phyloP scores from a whole-genome alignment of 345 rosid genomes.

The Raphanus raphanistrum region DNA sequence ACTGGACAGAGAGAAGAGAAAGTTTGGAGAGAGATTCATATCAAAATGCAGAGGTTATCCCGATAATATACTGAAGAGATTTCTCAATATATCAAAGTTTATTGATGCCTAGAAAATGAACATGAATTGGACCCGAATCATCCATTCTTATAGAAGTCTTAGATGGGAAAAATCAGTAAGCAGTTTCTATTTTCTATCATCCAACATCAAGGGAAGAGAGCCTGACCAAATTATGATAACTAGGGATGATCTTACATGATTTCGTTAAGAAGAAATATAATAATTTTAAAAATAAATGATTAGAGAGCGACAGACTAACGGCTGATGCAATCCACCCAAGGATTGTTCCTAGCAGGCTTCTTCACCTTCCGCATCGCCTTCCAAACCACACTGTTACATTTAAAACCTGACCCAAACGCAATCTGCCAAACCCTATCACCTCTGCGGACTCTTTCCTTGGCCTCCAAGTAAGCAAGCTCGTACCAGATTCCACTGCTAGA shows the following conservation, averaged over 20 bases:
- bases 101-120: slow-evolving; percentile 7
- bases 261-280: slow-evolving; percentile 18
- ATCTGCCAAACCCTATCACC: slow-evolving; percentile 92
- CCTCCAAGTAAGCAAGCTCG: slow-evolving; percentile 84
- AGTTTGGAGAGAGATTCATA: too few relatives aligned
- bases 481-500: slow-evolving; percentile 94
- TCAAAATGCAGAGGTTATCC: too few relatives aligned
- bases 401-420: slow-evolving; percentile 84
- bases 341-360: slow-evolving; percentile 62
- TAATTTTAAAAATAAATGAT: not conserved
- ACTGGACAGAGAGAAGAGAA: too few relatives aligned
- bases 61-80: too few relatives aligned
- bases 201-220: slow-evolving; percentile 14
- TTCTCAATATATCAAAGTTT: not conserved
- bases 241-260: slow-evolving; percentile 4
- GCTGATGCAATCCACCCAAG: slow-evolving; percentile 74
- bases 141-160: slow-evolving; percentile 12
- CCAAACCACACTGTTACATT: slow-evolving; percentile 95
- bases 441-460: slow-evolving; percentile 71
- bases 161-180: slow-evolving; percentile 26
- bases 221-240: slow-evolving; percentile 4
- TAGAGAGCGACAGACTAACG: slow-evolving; percentile 56
- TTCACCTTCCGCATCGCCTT: slow-evolving; percentile 61
- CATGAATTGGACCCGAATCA: slow-evolving; percentile 12
- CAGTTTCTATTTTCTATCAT: slow-evolving; percentile 20